A percentile compares a stretch with the other conserved stretches of the same genome.
phyloP scores from a whole-genome alignment of 495 filamentous ascomycete species.

The Cladorrhinum samala region DNA sequence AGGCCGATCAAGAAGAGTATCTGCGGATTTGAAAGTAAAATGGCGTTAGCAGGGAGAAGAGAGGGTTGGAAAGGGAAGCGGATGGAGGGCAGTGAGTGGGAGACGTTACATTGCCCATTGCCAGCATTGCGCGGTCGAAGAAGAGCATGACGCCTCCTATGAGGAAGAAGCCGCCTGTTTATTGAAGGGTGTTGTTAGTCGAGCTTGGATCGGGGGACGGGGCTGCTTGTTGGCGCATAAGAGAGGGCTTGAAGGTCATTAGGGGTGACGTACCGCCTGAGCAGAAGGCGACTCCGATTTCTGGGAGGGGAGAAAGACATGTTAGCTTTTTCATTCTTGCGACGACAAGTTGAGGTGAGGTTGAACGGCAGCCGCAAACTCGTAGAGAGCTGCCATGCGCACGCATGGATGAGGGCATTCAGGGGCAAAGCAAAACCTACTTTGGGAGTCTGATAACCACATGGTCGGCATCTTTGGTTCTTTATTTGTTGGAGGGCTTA shows the following conservation, averaged over 20 bases:
- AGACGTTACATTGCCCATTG: slow-evolving; percentile 47
- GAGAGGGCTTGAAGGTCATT: not conserved
- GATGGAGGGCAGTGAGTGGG: slow-evolving; percentile 17
- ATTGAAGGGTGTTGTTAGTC: not conserved
- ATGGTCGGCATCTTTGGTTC: slow-evolving; percentile 50
- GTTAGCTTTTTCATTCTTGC: slow-evolving; percentile 20
- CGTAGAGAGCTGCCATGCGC: too few relatives aligned
- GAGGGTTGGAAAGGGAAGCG: not conserved
- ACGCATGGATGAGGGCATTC: not conserved
- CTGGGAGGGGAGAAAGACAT: slow-evolving; percentile 37
- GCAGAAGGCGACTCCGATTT: slow-evolving; percentile 94
- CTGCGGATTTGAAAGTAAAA: slow-evolving; percentile 38
- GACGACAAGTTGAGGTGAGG: not conserved
- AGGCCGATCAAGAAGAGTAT: slow-evolving; percentile 97
- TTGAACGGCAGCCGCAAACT: too few relatives aligned
- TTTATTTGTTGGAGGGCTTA: slow-evolving; percentile 16
- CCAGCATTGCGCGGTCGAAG: slow-evolving; percentile 89
- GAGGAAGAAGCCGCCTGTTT: slow-evolving; percentile 80
- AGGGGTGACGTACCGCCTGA: slow-evolving; percentile 70
- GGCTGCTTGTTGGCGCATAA: not conserved
- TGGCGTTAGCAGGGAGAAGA: not conserved
- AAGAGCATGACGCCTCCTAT: slow-evolving; percentile 90
- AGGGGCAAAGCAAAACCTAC: slow-evolving; percentile 43
- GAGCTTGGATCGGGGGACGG: not conserved
- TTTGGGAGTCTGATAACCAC: slow-evolving; percentile 96